phyloP scores from a whole-genome alignment of 441 rosid genomes.

The Adansonia madagascariensis region DNA sequence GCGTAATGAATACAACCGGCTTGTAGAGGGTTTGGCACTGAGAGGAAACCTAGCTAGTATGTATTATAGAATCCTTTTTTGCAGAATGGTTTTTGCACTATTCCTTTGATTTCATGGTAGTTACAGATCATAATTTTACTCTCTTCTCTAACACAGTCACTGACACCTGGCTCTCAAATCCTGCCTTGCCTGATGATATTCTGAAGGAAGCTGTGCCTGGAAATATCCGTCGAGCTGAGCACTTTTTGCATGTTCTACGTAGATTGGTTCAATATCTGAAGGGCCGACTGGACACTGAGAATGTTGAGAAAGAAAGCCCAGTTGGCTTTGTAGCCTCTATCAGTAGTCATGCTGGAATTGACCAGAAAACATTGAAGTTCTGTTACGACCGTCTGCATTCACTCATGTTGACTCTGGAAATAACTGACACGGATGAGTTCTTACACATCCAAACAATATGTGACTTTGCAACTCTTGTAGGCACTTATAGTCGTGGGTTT shows the following conservation, averaged over 20 bases:
- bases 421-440: slow-evolving; percentile 93
- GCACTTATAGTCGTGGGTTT: slow-evolving; percentile 85
- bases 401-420: slow-evolving; percentile 88
- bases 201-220: slow-evolving; percentile 97
- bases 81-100: slow-evolving; percentile 6
- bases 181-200: slow-evolving; percentile 95
- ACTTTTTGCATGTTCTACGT: slow-evolving; percentile 83
- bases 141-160: slow-evolving; percentile 46
- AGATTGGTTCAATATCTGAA: slow-evolving; percentile 83
- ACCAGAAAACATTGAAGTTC: slow-evolving; percentile 87
- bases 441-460: slow-evolving; percentile 91
- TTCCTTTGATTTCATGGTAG: slow-evolving; percentile 20
- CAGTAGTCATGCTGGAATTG: slow-evolving; percentile 81
- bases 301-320: slow-evolving; percentile 91
- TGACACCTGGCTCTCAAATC: slow-evolving; percentile 95
- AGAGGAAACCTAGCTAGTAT: slow-evolving; percentile 83
- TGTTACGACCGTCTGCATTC: slow-evolving; percentile 96
- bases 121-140: background rate
- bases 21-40: slow-evolving; percentile 87
- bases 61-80: slow-evolving; percentile 28
- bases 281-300: slow-evolving; percentile 78
- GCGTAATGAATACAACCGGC: slow-evolving; percentile 88
- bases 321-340: slow-evolving; percentile 73
- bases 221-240: slow-evolving; percentile 92
- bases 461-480: slow-evolving; percentile 94